Base-by-base conservation (phyloP, 75 land plant species). In the Gnetum montanum region DNA sequence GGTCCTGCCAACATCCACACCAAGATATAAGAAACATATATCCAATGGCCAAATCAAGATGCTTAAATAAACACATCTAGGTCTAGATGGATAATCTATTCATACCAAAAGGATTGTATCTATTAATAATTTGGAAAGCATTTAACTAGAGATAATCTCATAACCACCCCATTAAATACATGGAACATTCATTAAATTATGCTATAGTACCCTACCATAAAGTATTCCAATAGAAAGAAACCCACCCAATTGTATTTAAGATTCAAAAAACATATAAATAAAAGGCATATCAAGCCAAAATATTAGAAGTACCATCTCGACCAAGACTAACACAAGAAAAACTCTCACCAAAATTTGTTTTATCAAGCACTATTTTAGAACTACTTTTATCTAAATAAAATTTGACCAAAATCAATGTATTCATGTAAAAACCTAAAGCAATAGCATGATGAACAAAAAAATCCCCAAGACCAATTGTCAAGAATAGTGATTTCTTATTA, bases 391-490 rank as follows among this genome's bases (percentile, higher is more conserved):
- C n/a, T n/a, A n/a, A n/a, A n/a, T n/a, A n/a, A n/a, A n/a, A n/a
- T n/a, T n/a, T n/a, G n/a, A n/a, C 44, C 18, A 41, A 41, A 41
- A 41, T 41, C 43, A 49, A 49, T 49, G 52, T 23, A 49, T 20
- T 49, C 13, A 11, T 49, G 24, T 49, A 25, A 5, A 49, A 49
- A 49, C 52, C 52, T 3, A 49, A 15, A 49, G 26, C 26, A 49
- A 49, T 49, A 49, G 13, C 52, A 29, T 29, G 52, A 49, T 49
- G 52, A 49, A 49, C 52, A 2, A 49, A 49, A 49, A 11, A 49
- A 25, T 23, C 52, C 24, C 54, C 33, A 27, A 25, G 33, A 52
- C 33, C 54, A 52, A 24, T 52, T 25, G 8, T 52, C 29, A 52
- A 52, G 54, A 52, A 52, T 0, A 52, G 1, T 52, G 30, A 52